Conservation (phyloP, 2,329 filamentous ascomycete species). For the Exophiala viscosa region DNA sequence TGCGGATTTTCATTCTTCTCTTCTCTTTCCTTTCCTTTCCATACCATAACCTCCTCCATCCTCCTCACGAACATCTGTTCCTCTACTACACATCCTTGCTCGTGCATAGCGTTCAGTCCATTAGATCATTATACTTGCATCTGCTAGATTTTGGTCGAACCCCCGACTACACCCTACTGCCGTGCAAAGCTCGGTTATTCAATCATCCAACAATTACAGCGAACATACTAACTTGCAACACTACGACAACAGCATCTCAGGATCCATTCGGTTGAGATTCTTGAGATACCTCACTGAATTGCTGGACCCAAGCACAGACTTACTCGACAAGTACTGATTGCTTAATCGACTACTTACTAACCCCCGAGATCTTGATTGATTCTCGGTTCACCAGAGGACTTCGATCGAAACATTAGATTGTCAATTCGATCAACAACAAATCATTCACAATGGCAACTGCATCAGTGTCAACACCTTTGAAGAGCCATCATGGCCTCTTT, state of each 20-base stretch:
- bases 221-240: conserved; percentile 32
- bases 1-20: conserved; percentile 23
- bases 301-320: conserved; percentile 32
- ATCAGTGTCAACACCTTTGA: conserved; percentile 83
- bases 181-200: conserved; percentile 34
- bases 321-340: conserved; percentile 33
- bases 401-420: conserved; percentile 50
- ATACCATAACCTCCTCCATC: conserved; percentile 26
- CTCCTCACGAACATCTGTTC: conserved; percentile 31
- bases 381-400: conserved; percentile 27
- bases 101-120: conserved; percentile 36
- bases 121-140: conserved; percentile 33
- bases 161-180: conserved; percentile 33
- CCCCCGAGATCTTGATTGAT: conserved; percentile 30
- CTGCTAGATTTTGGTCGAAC: conserved; percentile 32
- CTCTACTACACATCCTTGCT: conserved; percentile 34
- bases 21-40: conserved; percentile 12
- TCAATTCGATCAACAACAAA: conserved; percentile 40
- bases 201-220: conserved; percentile 33
- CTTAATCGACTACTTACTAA: conserved; percentile 36
- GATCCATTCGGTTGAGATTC: conserved; percentile 39
- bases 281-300: conserved; percentile 33
- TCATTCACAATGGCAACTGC: conserved; percentile 70
- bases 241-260: conserved; percentile 30
- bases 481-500: conserved; percentile 92